A percentile compares a stretch with the other conserved stretches of the same genome.
phyloP scores from a whole-genome alignment of 2,329 filamentous ascomycete species.

The Sarocladium strictum region DNA sequence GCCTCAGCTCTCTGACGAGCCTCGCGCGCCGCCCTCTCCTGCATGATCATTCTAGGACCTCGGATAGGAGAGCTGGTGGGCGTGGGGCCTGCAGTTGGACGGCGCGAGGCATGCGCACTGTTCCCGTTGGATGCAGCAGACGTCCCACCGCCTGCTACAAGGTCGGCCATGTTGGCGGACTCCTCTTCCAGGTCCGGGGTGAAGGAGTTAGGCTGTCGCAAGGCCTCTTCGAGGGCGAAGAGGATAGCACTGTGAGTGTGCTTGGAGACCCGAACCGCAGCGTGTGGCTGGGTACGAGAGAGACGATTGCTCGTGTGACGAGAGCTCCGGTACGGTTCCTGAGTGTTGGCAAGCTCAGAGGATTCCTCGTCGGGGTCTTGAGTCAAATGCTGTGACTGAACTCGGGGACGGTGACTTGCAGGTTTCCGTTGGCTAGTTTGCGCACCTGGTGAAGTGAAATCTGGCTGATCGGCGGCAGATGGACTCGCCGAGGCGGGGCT shows the following conservation, averaged over 20 bases:
- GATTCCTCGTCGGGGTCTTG: constrained; percentile 37
- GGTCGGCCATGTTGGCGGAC: constrained; percentile 86
- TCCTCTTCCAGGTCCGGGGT: constrained; percentile 81
- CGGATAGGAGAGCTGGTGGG: constrained; percentile 59
- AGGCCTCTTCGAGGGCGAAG: constrained; percentile 84
- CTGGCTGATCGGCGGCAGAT: constrained; percentile 2
- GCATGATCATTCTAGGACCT: constrained; percentile 88
- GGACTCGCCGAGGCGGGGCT: constrained; percentile 7
- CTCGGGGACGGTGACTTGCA: constrained; percentile 22
- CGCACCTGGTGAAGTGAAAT: neutral
- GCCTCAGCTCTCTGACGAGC: constrained; percentile 62
- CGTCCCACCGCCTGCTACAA: constrained; percentile 52
- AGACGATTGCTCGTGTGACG: constrained; percentile 20
- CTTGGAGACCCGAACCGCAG: constrained; percentile 63
- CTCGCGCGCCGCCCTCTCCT: constrained; percentile 73
- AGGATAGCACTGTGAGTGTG: constrained; percentile 86
- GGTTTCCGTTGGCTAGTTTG: neutral
- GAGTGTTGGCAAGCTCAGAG: constrained; percentile 23
- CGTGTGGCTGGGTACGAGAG: constrained; percentile 35
- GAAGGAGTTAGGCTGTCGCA: constrained; percentile 76
- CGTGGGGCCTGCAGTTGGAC: constrained; percentile 41
- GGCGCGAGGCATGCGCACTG: constrained; percentile 38
- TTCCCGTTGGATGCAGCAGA: constrained; percentile 46
- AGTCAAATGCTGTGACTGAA: constrained; percentile 44
- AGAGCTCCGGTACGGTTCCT: constrained; percentile 20